A percentile compares a stretch with the other conserved stretches of the same genome.
These are phyloP conservation scores for Coemansia sp. DNA, from an alignment of 192 early-diverging fungal species.

Conservation along the genomic window DNA sequence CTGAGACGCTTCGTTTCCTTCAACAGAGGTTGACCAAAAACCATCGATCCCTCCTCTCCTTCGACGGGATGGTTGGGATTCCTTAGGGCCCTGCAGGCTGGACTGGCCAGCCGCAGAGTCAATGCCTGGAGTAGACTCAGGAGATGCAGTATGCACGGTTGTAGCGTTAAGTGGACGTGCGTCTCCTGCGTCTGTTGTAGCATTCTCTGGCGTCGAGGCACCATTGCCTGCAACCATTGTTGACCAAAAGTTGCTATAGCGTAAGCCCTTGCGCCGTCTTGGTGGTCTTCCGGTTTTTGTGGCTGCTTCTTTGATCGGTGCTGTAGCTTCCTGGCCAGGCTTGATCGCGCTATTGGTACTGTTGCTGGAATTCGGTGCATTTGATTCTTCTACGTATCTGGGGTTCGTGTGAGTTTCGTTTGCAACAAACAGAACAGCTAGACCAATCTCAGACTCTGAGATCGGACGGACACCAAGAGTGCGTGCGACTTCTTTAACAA, in stretches of 20 bases:
- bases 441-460: constrained; percentile 44
- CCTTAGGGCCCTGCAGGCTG: neutral
- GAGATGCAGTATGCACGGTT: neutral
- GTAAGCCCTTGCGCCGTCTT: constrained; percentile 8
- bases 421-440: constrained; percentile 35
- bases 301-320: neutral
- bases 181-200: neutral
- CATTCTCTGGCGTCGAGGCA: neutral
- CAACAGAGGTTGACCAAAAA: constrained; percentile 18
- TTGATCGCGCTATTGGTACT: neutral
- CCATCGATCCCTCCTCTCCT: constrained; percentile 4
- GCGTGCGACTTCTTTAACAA: constrained; percentile 14
- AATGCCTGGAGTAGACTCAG: neutral
- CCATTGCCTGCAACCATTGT: constrained; percentile 1
- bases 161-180: neutral
- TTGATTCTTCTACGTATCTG: neutral
- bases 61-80: neutral
- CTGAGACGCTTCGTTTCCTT: neutral
- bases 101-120: neutral
- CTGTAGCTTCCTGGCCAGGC: neutral
- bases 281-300: neutral
- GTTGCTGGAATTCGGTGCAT: neutral
- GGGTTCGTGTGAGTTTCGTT: constrained; percentile 33
- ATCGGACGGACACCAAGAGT: constrained; percentile 19
- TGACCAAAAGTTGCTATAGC: constrained; percentile 30